Base-by-base conservation (phyloP, 2,329 filamentous ascomycete species). In the Diaporthe amygdali region DNA sequence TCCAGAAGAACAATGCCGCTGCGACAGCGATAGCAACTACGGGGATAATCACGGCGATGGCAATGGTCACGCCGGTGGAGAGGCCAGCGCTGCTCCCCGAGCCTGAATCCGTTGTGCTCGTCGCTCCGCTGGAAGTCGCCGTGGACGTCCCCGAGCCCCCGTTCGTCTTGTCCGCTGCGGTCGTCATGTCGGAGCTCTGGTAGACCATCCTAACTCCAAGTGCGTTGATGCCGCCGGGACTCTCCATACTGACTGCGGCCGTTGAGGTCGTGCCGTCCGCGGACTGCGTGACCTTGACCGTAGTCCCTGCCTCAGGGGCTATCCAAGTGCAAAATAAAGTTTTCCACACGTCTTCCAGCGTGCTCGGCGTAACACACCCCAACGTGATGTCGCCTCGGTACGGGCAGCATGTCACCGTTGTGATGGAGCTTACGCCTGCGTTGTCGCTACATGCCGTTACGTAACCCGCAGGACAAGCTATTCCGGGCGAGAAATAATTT, bases 391-490 rank as follows among this genome's bases (percentile, higher is more conserved):
- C 71, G 22, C 71, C 75, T 9, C 71, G 68, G 67, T 74, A 73
- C 2, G 80, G 81, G 34, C 80, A 83, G 72, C 81, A 82, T 3
- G 80, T 82, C 17, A 82, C 74, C 1, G 80, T 82, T 22, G 79
- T 79, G 30, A 76, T 76, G 25, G 75, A 76, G 47, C 68, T 66
- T 17, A 76, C 75, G 15, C 76, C 76, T 2, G 68, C 74, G 34
- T 75, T 77, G 74, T 75, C 39, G 76, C 69, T 78, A 63, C 81
- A 82, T 9, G 74, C 77, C 9, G 75, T 75, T n/a, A 77, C 79
- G 78, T 71, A 73, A 14, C 71, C 71, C 1, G 71, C 49, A 1
- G 71, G 71, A n/a, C 71, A 72, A 32, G 20, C 76, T 75, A 72
- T 47, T 14, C 71, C 71, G 3, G 71, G 71, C 0, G 68, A 71